Conservation (phyloP, 2,329 filamentous ascomycete genomes). For the Ustulina deusta region DNA sequence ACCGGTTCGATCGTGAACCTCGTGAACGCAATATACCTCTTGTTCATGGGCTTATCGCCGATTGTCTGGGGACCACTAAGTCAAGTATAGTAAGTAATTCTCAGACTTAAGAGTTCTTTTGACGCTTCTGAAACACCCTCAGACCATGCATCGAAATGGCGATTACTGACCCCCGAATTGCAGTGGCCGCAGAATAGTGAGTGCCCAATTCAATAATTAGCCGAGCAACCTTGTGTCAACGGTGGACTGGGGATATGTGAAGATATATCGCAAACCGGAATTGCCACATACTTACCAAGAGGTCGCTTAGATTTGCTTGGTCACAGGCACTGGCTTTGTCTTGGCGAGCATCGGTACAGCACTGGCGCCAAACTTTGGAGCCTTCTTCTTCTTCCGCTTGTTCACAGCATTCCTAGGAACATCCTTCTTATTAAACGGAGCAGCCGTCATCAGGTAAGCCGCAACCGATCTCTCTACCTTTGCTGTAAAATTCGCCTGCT, state of each 20-base stretch:
- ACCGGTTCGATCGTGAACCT: slow-evolving; percentile 77
- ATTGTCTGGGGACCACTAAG: slow-evolving; percentile 80
- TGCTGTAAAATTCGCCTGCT: background rate
- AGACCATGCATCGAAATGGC: background rate
- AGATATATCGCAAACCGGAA: background rate
- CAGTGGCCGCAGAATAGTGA: slow-evolving; percentile 65
- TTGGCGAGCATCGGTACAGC: slow-evolving; percentile 78
- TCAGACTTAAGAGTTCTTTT: background rate
- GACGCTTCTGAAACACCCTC: background rate
- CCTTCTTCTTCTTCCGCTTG: slow-evolving; percentile 80
- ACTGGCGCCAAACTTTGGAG: slow-evolving; percentile 74
- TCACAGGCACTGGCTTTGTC: slow-evolving; percentile 73
- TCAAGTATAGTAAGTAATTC: slow-evolving; percentile 61
- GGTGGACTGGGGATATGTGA: background rate
- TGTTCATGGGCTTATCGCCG: slow-evolving; percentile 78
- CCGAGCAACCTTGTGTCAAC: background rate
- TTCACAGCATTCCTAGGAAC: slow-evolving; percentile 81
- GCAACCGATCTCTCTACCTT: background rate
- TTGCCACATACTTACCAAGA: slow-evolving; percentile 16
- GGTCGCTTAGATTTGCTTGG: slow-evolving; percentile 63
- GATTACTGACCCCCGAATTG: slow-evolving; percentile 1
- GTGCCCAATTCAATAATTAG: slow-evolving; percentile 43
- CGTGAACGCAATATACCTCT: slow-evolving; percentile 77
- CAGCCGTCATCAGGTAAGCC: slow-evolving; percentile 71
- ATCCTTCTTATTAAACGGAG: slow-evolving; percentile 78